Base-by-base conservation (phyloP, 1,139 yeast genomes). In the Scheffersomyces titani region DNA sequence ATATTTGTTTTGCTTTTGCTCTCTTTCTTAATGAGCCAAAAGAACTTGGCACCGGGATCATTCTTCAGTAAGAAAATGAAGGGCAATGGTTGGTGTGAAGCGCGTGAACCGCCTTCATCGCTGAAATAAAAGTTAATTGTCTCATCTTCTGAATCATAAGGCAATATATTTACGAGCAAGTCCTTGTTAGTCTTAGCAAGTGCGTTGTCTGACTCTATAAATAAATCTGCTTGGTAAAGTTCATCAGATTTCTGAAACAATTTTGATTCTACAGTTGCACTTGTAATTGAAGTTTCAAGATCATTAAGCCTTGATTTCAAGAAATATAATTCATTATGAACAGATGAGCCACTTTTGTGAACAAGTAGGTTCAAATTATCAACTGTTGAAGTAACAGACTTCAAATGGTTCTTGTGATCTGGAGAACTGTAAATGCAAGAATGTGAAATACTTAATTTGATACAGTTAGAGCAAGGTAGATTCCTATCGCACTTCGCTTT, bases 31-130 rank as follows among this genome's bases (percentile, higher is more conserved):
- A 54, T 54, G 46, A 59, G 57, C 60, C 65, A 65, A 13, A 66
- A 56, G 11, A 64, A 50, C 19, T 57, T 50, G 2, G 61, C 59
- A 2, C 70, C 69, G 2, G 65, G 60, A 19, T 68, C 70, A 50
- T 66, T 52, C 48, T 64, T 58, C 66, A 66, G 64, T 20, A 66
- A 54, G 7, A 55, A 52, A 44, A 62, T 48, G 30, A 65, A 60
- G 1, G 64, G 64, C 9, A 52, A 63, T 30, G 59, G 65, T 44
- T 56, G 61, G 51, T 30, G 19, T 19, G 49, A 46, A 46, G 19
- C 22, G 19, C 49, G 16, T 19, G 49, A 46, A n/a, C 49, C 24
- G 16, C 19, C 24, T 11, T 30, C 40, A 13, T 30, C 40, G 16
- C 40, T 30, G 49, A 52, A 59, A 53, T 54, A 54, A 53, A 64